Percentiles rank a stretch among this genome's conserved stretches.
phyloP scores from a whole-genome alignment of 2,329 filamentous ascomycete genomes.

The Hypoxylon sp. region DNA sequence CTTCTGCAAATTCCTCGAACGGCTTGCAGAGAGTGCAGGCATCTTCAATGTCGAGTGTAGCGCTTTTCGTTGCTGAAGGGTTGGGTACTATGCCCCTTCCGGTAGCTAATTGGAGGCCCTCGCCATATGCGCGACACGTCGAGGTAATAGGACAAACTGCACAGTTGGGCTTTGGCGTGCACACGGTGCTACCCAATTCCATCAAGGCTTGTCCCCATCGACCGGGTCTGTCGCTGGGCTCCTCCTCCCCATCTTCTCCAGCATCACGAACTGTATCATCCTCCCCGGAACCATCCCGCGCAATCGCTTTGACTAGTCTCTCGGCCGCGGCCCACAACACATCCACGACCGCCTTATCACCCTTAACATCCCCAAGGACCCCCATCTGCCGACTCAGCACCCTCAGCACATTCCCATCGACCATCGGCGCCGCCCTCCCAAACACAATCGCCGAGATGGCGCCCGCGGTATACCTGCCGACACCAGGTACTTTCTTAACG shows the following conservation, averaged over 20 bases:
- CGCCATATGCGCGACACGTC: conserved; percentile 67
- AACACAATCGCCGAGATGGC: conserved; percentile 75
- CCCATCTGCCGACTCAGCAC: conserved; percentile 74
- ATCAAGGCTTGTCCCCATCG: conserved; percentile 76
- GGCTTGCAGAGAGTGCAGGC: conserved; percentile 64
- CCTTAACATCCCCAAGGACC: conserved; percentile 69
- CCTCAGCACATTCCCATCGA: conserved; percentile 74
- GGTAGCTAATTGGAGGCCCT: conserved; percentile 58
- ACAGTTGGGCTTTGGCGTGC: conserved; percentile 72
- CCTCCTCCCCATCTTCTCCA: conserved; percentile 30
- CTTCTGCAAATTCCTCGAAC: conserved; percentile 56
- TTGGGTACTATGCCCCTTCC: conserved; percentile 41
- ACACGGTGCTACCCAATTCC: conserved; percentile 75
- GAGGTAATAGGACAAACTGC: conserved; percentile 64
- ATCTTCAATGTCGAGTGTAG: conserved; percentile 64
- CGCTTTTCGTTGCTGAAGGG: background rate
- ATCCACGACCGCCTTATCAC: conserved; percentile 67
- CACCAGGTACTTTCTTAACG: conserved; percentile 68
- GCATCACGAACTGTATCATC: conserved; percentile 35
- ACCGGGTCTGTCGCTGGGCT: conserved; percentile 66
- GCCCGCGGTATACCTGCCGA: conserved; percentile 74
- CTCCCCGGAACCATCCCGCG: conserved; percentile 54
- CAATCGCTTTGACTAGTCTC: conserved; percentile 67
- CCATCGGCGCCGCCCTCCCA: conserved; percentile 70
- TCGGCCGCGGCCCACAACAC: conserved; percentile 72